These are phyloP conservation scores for Metrosideros polymorpha DNA, from an alignment of 441 rosid genomes.

Conservation along the genomic window DNA sequence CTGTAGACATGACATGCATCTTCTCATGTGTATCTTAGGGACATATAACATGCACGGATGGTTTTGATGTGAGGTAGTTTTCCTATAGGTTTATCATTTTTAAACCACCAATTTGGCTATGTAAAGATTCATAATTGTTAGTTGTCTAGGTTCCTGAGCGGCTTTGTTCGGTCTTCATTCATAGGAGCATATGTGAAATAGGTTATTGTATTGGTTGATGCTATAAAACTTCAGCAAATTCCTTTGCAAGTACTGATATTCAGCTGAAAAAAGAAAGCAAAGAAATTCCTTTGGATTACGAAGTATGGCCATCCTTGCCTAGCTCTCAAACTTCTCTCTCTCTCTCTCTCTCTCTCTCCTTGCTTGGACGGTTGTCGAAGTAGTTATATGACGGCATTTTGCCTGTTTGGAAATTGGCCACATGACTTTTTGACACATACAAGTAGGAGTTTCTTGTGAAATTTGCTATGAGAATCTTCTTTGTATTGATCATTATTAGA, in stretches of 20 bases:
- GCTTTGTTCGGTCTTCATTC: background rate
- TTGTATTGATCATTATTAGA: background rate
- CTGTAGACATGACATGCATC: background rate
- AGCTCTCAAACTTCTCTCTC: background rate
- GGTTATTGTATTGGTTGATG: background rate
- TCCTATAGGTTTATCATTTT: background rate
- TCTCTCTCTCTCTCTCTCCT: background rate
- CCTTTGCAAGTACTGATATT: background rate
- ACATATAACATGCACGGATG: background rate
- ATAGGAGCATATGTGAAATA: background rate
- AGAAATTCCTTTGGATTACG: background rate
- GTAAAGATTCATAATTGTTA: background rate
- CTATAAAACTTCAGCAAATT: background rate
- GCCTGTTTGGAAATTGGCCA: background rate
- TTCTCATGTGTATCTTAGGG: background rate
- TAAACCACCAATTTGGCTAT: background rate
- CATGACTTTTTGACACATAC: background rate
- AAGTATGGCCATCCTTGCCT: background rate
- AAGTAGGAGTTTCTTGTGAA: background rate
- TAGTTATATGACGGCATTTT: background rate
- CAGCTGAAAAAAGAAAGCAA: background rate
- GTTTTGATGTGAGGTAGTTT: background rate
- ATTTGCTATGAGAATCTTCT: background rate
- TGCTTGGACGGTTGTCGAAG: background rate
- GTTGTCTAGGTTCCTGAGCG: background rate